A percentile compares a stretch with the other conserved stretches of the same genome.
Conservation (phyloP, 1,139 yeast species). For the Meyerozyma smithsonii region DNA sequence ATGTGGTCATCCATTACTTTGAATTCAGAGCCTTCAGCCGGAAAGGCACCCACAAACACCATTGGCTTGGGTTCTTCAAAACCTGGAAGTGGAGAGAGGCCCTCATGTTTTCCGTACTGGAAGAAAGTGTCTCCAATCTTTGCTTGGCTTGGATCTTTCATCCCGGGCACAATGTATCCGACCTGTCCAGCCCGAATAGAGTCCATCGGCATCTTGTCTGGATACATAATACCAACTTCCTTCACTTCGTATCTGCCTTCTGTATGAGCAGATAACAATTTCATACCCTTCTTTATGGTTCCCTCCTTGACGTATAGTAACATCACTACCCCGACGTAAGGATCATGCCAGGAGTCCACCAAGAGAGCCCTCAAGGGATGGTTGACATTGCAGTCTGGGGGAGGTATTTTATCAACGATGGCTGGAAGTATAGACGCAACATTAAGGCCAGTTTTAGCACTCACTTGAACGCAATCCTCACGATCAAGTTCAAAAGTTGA, state of each 20-base stretch:
- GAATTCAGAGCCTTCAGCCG: slow-evolving; percentile 91
- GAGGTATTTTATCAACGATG: slow-evolving; percentile 71
- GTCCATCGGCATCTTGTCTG: slow-evolving; percentile 67
- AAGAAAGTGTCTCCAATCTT: slow-evolving; percentile 88
- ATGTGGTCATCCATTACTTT: slow-evolving; percentile 86
- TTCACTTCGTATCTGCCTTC: slow-evolving; percentile 74
- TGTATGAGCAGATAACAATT: slow-evolving; percentile 74
- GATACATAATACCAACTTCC: slow-evolving; percentile 95
- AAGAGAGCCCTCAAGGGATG: slow-evolving; percentile 71
- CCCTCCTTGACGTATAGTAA: slow-evolving; percentile 87
- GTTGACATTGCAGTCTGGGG: slow-evolving; percentile 51
- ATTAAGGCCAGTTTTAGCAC: slow-evolving; percentile 87
- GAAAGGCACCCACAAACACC: slow-evolving; percentile 98
- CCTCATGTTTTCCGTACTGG: slow-evolving; percentile 56
- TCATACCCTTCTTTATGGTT: slow-evolving; percentile 63
- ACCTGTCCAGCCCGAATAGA: slow-evolving; percentile 83
- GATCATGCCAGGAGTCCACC: slow-evolving; percentile 96
- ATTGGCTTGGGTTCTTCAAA: slow-evolving; percentile 96
- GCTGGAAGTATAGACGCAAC: slow-evolving; percentile 75
- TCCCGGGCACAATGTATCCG: slow-evolving; percentile 89
- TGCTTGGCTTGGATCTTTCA: slow-evolving; percentile 84
- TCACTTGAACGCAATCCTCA: slow-evolving; percentile 76
- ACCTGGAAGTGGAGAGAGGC: slow-evolving; percentile 80
- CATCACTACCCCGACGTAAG: slow-evolving; percentile 89
- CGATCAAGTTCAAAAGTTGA: slow-evolving; percentile 74